Base-by-base conservation (phyloP, 441 rosid genomes). In the Eutrema salsugineum region DNA sequence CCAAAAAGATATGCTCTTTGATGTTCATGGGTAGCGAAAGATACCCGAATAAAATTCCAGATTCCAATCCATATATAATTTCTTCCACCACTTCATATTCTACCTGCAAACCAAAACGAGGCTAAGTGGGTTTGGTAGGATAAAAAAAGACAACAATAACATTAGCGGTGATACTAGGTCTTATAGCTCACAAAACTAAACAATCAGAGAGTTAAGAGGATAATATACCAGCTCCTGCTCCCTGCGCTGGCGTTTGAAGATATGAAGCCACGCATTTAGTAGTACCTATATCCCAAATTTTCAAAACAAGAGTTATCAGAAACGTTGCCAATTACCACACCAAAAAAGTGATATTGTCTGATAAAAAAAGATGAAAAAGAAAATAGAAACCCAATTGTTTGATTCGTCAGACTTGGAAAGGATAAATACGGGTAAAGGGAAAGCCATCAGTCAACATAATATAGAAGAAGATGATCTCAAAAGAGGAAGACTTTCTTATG, bases 1-100 rank as follows among this genome's bases (percentile, higher is more conserved):
- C 49, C 43, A 12, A 66, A 54, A 39, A 16, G 39, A 48, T 11
- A 76, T 39, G 72, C 9, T 32, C 10, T 42, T 35, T 63, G 51
- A 68, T 55, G 39, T 70, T 28, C 48, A 56, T 42, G 49, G 49
- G 19, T 48, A 32, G 49, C 16, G 11, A 49, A 64, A 27, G 43
- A 46, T 88, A 94, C 99, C 99, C 99, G 70, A 95, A 95, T 70
- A 95, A 74, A 70, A 95, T 81, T 71, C 99, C 99, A 66, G 98
- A 95, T 82, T 95, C 98, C 86, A 92, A 78, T 71, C 99, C 98
- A 71, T 88, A 91, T 70, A 92, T 94, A 48, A 95, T 95, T 82
- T 95, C 99, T 83, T 95, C 99, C 82, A 92, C 90, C 55, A 95
- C 99, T 85, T 95, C 99, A 85, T 85, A 89, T 66, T 89, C 97